A percentile compares a stretch with the other conserved stretches of the same genome.
phyloP scores from a whole-genome alignment of 2,329 filamentous ascomycete species.

The Trichothecium sympodiale region DNA sequence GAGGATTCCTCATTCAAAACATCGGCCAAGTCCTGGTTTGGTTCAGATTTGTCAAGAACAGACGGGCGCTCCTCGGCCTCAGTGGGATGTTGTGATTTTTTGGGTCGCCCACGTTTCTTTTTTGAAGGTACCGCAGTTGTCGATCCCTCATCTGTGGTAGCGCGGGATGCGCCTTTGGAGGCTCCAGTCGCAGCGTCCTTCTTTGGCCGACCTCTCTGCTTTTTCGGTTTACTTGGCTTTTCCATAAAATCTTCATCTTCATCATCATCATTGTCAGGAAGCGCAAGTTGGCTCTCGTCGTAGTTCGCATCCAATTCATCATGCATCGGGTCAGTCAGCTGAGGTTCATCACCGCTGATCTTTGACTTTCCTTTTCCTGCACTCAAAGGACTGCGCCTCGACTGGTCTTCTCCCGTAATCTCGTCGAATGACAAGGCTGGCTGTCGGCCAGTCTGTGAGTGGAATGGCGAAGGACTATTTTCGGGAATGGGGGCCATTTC shows the following conservation, averaged over 20 bases:
- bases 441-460: conserved; percentile 1
- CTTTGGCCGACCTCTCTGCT: conserved; percentile 19
- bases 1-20: background rate
- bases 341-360: background rate
- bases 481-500: conserved; percentile 4
- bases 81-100: conserved; percentile 17
- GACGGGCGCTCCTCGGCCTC: conserved; percentile 1
- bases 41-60: background rate
- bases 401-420: conserved; percentile 5
- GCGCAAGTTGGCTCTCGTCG: conserved; percentile 4
- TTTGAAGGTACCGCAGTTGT: conserved; percentile 11
- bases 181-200: conserved; percentile 11
- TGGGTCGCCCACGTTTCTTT: conserved; percentile 31
- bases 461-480: background rate
- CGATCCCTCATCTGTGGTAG: background rate
- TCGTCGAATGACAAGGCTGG: conserved; percentile 11
- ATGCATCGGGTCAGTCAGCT: background rate
- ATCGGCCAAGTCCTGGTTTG: background rate
- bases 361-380: background rate
- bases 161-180: background rate
- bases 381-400: no score
- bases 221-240: conserved; percentile 13
- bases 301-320: conserved; percentile 3
- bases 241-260: conserved; percentile 9
- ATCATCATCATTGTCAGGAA: conserved; percentile 5